Conservation (phyloP, 2,329 filamentous ascomycete species). For the Mycocentrospora acerina region DNA sequence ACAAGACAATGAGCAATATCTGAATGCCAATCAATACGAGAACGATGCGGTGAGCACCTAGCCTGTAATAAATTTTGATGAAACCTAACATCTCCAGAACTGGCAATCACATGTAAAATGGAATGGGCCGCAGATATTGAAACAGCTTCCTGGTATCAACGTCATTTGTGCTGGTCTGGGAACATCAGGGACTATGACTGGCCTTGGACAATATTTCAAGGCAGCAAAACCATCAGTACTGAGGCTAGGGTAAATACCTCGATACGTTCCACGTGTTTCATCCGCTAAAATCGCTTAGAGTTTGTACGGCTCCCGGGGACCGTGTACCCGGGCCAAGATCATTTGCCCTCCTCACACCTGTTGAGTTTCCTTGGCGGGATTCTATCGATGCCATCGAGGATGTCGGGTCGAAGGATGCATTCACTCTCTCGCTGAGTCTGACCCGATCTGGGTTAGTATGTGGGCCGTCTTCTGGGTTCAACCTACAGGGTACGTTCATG, state of each 20-base stretch:
- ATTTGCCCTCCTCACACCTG: conserved; percentile 53
- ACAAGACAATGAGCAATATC: conserved; percentile 43
- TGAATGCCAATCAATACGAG: conserved; percentile 61
- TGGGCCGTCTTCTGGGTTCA: conserved; percentile 63
- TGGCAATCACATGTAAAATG: conserved; percentile 59
- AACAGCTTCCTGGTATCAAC: conserved; percentile 58
- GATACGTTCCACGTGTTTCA: neutral
- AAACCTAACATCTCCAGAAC: conserved; percentile 38
- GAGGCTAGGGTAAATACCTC: conserved; percentile 15
- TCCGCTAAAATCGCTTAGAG: conserved; percentile 38
- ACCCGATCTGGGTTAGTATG: conserved; percentile 60
- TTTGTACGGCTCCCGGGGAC: conserved; percentile 60
- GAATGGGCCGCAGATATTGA: conserved; percentile 61
- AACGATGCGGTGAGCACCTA: conserved; percentile 44
- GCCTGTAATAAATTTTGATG: too few species aligned
- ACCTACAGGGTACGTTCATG: conserved; percentile 49
- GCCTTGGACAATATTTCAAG: conserved; percentile 26
- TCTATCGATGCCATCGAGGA: conserved; percentile 59
- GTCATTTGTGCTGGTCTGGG: conserved; percentile 61
- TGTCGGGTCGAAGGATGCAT: conserved; percentile 58
- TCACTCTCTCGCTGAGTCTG: conserved; percentile 54
- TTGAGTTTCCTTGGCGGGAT: conserved; percentile 60
- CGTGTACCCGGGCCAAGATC: conserved; percentile 60
- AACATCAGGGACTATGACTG: conserved; percentile 49
- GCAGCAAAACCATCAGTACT: conserved; percentile 18